These are phyloP conservation scores for Boletus reticuloceps DNA, from an alignment of 768 basidiomycete species.

Conservation along the genomic window DNA sequence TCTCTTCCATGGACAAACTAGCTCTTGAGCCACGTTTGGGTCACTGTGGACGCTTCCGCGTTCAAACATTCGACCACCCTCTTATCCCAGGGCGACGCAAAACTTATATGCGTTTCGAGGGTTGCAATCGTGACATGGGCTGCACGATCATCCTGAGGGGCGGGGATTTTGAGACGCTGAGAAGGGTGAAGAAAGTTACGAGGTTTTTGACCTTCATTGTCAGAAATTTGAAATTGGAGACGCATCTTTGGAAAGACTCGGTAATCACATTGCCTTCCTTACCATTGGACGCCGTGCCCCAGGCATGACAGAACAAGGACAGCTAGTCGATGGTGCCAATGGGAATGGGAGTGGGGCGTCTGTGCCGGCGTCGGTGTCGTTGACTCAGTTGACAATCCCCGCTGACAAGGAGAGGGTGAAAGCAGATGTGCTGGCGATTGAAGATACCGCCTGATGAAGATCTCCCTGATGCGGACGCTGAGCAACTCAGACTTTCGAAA, in stretches of 20 bases:
- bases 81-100: constrained; percentile 94
- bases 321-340: constrained; percentile 18
- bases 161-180: constrained; percentile 74
- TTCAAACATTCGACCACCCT: constrained; percentile 93
- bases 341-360: constrained; percentile 18
- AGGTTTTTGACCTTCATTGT: constrained; percentile 91
- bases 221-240: constrained; percentile 91
- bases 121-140: constrained; percentile 88
- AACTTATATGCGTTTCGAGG: constrained; percentile 98
- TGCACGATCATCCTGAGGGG: constrained; percentile 93
- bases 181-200: constrained; percentile 88
- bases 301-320: constrained; percentile 26
- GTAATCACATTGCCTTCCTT: constrained; percentile 72
- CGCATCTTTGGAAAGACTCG: constrained; percentile 89
- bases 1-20: constrained; percentile 93
- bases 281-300: constrained; percentile 63
- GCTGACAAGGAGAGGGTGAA: constrained; percentile 16
- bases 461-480: constrained; percentile 70
- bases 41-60: constrained; percentile 78
- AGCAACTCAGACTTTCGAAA: constrained; percentile 63
- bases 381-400: constrained; percentile 21
- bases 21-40: constrained; percentile 88
- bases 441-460: constrained; percentile 40
- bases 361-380: constrained; percentile 23
- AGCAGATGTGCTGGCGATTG: constrained; percentile 9